Evolutionary conservation across 2,329 filamentous ascomycete species (phyloP), one percentile per base, ranked within the genome.

Genomic region (Xylaria digitata): DNA sequence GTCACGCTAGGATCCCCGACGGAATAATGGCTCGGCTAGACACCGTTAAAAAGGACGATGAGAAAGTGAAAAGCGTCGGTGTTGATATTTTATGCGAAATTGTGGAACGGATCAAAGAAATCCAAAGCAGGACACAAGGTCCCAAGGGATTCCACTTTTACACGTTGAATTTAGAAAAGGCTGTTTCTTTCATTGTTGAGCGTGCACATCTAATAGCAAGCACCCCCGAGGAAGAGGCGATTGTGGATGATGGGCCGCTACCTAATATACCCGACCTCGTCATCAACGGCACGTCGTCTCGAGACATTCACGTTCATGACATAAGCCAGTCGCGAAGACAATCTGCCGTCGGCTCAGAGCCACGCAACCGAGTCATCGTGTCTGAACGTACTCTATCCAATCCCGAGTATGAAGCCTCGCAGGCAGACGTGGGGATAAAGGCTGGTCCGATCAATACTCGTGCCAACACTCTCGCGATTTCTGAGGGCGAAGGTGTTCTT

Each of bases 141-240:
- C 90, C 89, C 21, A 86, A 89, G 73, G 96, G 96, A 6, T 97
- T 97, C 80, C 96, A 99, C 78, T 98, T 99, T 80, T 99, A 97
- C 80, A 98, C 96, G 0, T 84, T 99, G 58, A 99, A 99, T 77
- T 84, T 98, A 37, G 95, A 98, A 79, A 99, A 98, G 81, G 92
- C 94, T 0, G 94, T 99, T 2, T 93, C 94, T 0, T 96, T 97
- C 74, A 95, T 98, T 68, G 81, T 98, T 0, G 94, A 98, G 81
- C 85, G 91, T 63, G 93, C 92, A 32, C 82, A 90, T n/a, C 86
- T 99, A 62, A 97, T 98, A 1, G 80, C 83, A 0, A 77, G 79
- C 5, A 83, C 86, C 0, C 80, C 82, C 13, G 82, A 84, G 6
- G 82, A 84, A 9, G 83, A 84, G 32, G 83, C 83, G 19, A 80